These are phyloP conservation scores for Phialemonium atrogriseum DNA, from an alignment of 2,329 filamentous ascomycete species.

Conservation along the genomic window DNA sequence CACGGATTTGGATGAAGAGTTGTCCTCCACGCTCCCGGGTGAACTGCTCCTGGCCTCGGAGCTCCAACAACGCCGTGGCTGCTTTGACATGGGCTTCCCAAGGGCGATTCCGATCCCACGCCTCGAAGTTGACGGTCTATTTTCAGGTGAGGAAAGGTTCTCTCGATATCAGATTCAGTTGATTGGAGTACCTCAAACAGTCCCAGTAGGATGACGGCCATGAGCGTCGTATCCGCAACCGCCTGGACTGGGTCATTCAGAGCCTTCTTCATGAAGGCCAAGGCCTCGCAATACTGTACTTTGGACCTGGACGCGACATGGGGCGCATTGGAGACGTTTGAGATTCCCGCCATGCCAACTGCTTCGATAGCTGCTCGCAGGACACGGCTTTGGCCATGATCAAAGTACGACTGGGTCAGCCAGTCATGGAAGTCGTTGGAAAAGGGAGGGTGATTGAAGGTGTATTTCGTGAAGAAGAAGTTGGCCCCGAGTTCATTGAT, in stretches of 20 bases:
- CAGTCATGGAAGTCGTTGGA: constrained; percentile 10
- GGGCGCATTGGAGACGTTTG: constrained; percentile 14
- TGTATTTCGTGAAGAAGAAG: constrained; percentile 18
- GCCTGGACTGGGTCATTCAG: constrained; percentile 9
- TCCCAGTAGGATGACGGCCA: constrained; percentile 16
- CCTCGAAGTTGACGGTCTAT: constrained; percentile 13
- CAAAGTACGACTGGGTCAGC: constrained; percentile 10
- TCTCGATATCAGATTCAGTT: neutral
- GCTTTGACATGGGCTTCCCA: constrained; percentile 17
- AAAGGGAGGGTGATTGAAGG: constrained; percentile 11
- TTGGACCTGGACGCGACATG: constrained; percentile 9
- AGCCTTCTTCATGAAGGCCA: constrained; percentile 8
- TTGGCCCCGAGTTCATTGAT: constrained; percentile 9
- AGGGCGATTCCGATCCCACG: constrained; percentile 9
- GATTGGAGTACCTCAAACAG: constrained; percentile 14
- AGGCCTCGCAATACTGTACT: constrained; percentile 11
- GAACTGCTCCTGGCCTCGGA: constrained; percentile 17
- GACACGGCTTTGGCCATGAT: neutral
- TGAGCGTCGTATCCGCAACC: constrained; percentile 12
- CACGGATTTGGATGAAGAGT: constrained; percentile 15
- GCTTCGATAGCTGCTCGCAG: constrained; percentile 16
- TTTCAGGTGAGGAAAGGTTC: neutral
- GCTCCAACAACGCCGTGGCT: constrained; percentile 13
- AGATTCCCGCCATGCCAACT: constrained; percentile 17
- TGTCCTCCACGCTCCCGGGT: constrained; percentile 11